Percentiles rank a stretch among this genome's conserved stretches.
These are phyloP conservation scores for Daedaleopsis nitida DNA, from an alignment of 768 basidiomycete genomes.

Conservation along the genomic window DNA sequence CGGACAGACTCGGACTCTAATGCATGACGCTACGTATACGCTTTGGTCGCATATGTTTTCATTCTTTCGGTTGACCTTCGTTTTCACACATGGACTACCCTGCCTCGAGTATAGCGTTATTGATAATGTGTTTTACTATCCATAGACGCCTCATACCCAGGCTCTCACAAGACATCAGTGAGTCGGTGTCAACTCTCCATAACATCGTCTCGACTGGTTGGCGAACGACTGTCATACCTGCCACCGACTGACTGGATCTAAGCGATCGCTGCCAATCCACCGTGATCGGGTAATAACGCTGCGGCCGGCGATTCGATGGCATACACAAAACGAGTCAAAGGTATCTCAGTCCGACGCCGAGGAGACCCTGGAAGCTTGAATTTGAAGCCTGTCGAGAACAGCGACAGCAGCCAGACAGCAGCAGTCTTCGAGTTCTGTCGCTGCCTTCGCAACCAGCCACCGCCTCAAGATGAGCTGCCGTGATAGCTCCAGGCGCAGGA, in stretches of 20 bases:
- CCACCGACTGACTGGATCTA: too few species aligned
- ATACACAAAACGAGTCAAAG: not conserved
- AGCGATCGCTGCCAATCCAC: not conserved
- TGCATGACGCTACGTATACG: slow-evolving; percentile 20
- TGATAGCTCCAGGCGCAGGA: not conserved
- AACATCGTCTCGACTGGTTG: too few species aligned
- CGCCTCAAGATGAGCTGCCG: not conserved
- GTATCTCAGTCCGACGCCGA: not conserved
- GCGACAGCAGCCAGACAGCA: not conserved
- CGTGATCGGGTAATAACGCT: not conserved
- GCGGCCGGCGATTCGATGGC: not conserved
- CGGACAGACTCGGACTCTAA: slow-evolving; percentile 14
- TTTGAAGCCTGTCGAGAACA: not conserved
- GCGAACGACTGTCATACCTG: too few species aligned
- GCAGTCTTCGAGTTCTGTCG: not conserved
- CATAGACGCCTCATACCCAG: slow-evolving; percentile 2
- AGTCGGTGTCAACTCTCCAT: too few species aligned
- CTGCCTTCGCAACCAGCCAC: not conserved
- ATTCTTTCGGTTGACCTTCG: slow-evolving; percentile 1
- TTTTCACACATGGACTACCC: slow-evolving; percentile 9
- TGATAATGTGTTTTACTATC: slow-evolving; percentile 13
- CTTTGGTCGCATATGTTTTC: slow-evolving; percentile 15
- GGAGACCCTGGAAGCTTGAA: not conserved
- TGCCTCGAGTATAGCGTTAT: slow-evolving; percentile 3
- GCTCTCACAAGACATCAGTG: not conserved